Evolutionary conservation across 106 monocot genomes (phyloP), one percentile per base, ranked within the genome.

Genomic region (Chionographis japonica): DNA sequence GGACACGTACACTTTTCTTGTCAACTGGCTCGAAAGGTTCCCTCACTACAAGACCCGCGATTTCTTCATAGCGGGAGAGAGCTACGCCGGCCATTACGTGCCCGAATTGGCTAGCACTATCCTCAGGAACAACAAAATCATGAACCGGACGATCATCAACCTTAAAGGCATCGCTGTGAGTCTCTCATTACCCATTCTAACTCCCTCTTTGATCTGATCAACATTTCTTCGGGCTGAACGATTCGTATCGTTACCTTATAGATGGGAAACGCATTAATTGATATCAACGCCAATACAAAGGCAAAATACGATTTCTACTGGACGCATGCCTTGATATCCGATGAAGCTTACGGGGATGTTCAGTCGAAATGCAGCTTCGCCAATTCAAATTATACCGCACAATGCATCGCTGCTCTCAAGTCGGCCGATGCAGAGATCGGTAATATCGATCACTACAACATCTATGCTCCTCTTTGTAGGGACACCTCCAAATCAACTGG

Each of bases 31-130:
- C 2, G 80, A 77, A 37, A 65, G 80, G n/a, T 85, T 77, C 16
- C 85, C 81, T 0, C 60, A 81, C 61, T 85, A 80, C 67, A 81
- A 81, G 57, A 56, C 41, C 6, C 72, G 74, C 0, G 71, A 77
- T 12, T 80, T 85, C 60, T 85, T 55, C 68, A 73, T 85, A 5
- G 50, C 77, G n/a, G 85, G 85, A 40, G 85, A 85, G 77, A 85
- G 85, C 69, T 85, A 78, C 42, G 77, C 74, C 6, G 85, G 85
- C 15, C 85, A 81, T 35, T 85, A 78, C 37, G 61, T 74, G 17
- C 85, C 85, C 35, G 69, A 85, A 66, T 80, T 85, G 3, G 85
- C 85, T 2, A 17, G 38, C 3, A 37, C 57, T 37, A 85, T 85
- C 58, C 60, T 74, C 18, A 55, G 4, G 1, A 35, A 67, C 43